Percentiles rank a stretch among this genome's conserved stretches.
phyloP scores from a whole-genome alignment of 2,329 filamentous ascomycete genomes.

The Monilinia fructicola region DNA sequence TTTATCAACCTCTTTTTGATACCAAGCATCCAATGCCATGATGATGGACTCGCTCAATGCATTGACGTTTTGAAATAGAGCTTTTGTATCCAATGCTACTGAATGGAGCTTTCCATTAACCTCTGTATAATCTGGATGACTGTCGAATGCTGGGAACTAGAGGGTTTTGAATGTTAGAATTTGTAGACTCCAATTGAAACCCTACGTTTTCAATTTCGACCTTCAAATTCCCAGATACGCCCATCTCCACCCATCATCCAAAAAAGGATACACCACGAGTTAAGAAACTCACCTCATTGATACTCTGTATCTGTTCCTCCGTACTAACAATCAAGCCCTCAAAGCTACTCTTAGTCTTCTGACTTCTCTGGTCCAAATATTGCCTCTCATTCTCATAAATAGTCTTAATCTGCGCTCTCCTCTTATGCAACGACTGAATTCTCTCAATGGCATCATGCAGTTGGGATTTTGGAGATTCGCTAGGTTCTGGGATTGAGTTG shows the following conservation, averaged over 20 bases:
- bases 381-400: slow-evolving; percentile 24
- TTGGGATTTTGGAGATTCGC: slow-evolving; percentile 18
- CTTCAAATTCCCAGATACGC: neutral
- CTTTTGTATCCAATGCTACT: slow-evolving; percentile 20
- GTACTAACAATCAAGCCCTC: slow-evolving; percentile 24
- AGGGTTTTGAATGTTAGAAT: neutral
- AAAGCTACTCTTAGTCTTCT: slow-evolving; percentile 23
- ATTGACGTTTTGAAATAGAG: slow-evolving; percentile 23
- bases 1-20: slow-evolving; percentile 21
- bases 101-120: slow-evolving; percentile 23
- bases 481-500: slow-evolving; percentile 21
- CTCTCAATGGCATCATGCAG: slow-evolving; percentile 23
- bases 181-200: neutral
- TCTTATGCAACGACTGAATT: slow-evolving; percentile 21
- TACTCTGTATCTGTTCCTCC: slow-evolving; percentile 26
- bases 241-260: neutral
- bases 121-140: slow-evolving; percentile 23
- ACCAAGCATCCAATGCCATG: slow-evolving; percentile 22
- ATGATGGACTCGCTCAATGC: slow-evolving; percentile 21
- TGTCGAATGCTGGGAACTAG: slow-evolving; percentile 24
- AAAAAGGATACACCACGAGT: neutral
- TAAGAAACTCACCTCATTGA: slow-evolving; percentile 19
- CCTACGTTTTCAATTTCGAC: neutral
- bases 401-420: slow-evolving; percentile 14
- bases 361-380: slow-evolving; percentile 21